Evolutionary conservation across 768 basidiomycete genomes (phyloP), one percentile per base, ranked within the genome.

Genomic region (Scleroderma bovista): DNA sequence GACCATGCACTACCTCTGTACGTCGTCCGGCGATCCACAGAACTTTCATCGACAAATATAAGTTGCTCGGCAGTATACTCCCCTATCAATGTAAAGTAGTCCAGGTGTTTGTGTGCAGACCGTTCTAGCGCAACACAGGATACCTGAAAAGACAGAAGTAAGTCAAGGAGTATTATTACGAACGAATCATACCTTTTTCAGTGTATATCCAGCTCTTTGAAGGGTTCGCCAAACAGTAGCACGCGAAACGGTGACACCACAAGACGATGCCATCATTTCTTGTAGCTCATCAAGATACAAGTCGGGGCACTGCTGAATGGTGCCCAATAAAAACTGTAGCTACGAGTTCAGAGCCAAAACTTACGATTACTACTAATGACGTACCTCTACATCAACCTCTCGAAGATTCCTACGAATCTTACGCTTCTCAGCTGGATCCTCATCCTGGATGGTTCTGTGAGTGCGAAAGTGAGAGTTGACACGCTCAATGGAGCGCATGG

Each of bases 21-120:
- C 50, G 51, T 56, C 3, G 63, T 67, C 4, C 54, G 47, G 26
- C 60, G 48, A 46, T 70, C 63, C 4, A 63, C 60, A 48, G 58
- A 54, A 16, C 58, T 53, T 51, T 69, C 63, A 53, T 69, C 65
- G 29, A 68, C 36, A 16, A 60, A 56, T 16, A 69, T 52, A 16
- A 59, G 51, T 37, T 57, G 56, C 7, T 52, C 48, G 7, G 51
- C 26, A 13, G 12, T 17, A 36, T 56, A 58, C 16, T 43, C 9
- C 10, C 44, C 36, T 33, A 54, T 51, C 20, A 11, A 16, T 10
- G 22, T 16, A 9, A 42, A 20, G 19, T 42, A 55, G 6, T 42
- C 44, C 12, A 36, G 11, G 15, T 31, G 13, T 23, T 42, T 32
- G 33, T 33, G 29, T 24, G 39, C 48, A 20, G 19, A 42, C 4